Evolutionary conservation across 2,329 filamentous ascomycete genomes (phyloP), one percentile per base, ranked within the genome.

Genomic region (Blastomyces silverae): DNA sequence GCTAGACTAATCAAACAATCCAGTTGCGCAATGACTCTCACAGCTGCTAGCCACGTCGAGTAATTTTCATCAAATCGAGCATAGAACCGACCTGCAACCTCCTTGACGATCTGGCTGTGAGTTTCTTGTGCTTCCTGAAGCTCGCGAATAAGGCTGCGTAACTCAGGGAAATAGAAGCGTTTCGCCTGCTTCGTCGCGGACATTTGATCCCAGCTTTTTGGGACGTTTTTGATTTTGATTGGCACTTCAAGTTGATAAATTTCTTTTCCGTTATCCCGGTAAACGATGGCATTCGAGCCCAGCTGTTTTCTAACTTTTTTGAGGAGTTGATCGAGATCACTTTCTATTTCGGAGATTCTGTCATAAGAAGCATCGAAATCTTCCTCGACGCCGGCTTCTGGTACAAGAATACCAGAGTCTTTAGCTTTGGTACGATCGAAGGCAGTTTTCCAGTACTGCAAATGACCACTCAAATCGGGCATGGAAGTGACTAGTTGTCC

Each of bases 181-280:
- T 96, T 97, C 72, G 95, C 90, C 64, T 88, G 87, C 67, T 89
- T 86, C 0, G 94, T 97, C 0, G 92, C 89, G 4, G 94, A 97
- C 92, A 97, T 97, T 73, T 97, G 93, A 68, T 92, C 88, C 92
- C 94, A 99, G 71, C 81, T 85, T 69, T 89, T 89, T 0, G 94
- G 94, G 2, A 99, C 79, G 65, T 78, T 87, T 76, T 95, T 96
- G 72, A 90, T 81, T 76, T 94, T 96, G 72, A 84, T 80, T 0
- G 94, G 93, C 0, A 91, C 89, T 75, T 99, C 94, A 13, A 99
- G 83, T 77, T 99, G 93, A 78, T 96, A 97, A 62, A 99, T 91
- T 73, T 99, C 94, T 75, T 99, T 99, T 67, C 94, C 94, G 8
- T 95, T 89, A 73, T 97, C 91, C 37, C 87, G 87, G 71, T 87